phyloP scores from a whole-genome alignment of 2,329 filamentous ascomycete genomes.

The Monosporascus sp. region DNA sequence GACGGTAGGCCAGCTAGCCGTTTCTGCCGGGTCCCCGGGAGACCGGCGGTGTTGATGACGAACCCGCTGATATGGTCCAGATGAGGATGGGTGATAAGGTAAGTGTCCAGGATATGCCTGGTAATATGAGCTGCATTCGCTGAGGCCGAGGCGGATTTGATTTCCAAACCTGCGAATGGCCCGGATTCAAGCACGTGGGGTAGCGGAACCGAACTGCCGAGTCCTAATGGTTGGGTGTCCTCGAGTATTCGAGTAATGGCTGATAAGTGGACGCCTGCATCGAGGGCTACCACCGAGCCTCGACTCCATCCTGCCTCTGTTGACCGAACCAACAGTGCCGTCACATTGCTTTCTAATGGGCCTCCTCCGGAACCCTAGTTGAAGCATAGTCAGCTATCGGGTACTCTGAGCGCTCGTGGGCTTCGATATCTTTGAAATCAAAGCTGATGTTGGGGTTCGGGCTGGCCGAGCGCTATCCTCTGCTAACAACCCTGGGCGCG shows the following conservation, averaged over 20 bases:
- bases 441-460: neutral
- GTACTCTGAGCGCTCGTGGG: too few species aligned
- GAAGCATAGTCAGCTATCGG: slow-evolving; percentile 1
- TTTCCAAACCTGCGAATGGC: slow-evolving; percentile 72
- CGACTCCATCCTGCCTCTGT: slow-evolving; percentile 72
- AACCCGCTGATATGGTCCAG: slow-evolving; percentile 90
- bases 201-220: slow-evolving; percentile 31
- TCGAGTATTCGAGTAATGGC: slow-evolving; percentile 78
- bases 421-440: neutral
- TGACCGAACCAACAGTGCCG: slow-evolving; percentile 82
- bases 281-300: slow-evolving; percentile 83
- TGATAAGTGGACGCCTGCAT: slow-evolving; percentile 84
- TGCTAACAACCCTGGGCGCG: too few species aligned
- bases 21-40: slow-evolving; percentile 77
- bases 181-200: slow-evolving; percentile 58
- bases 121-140: slow-evolving; percentile 81
- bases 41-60: slow-evolving; percentile 85
- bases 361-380: slow-evolving; percentile 80
- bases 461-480: neutral
- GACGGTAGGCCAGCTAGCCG: slow-evolving; percentile 77
- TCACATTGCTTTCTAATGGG: slow-evolving; percentile 83
- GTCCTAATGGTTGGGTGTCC: slow-evolving; percentile 34
- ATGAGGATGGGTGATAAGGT: slow-evolving; percentile 95
- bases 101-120: slow-evolving; percentile 74
- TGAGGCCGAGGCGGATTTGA: slow-evolving; percentile 60